Conservation (phyloP, 805 yeast species). For the Metschnikowia shivogae region DNA sequence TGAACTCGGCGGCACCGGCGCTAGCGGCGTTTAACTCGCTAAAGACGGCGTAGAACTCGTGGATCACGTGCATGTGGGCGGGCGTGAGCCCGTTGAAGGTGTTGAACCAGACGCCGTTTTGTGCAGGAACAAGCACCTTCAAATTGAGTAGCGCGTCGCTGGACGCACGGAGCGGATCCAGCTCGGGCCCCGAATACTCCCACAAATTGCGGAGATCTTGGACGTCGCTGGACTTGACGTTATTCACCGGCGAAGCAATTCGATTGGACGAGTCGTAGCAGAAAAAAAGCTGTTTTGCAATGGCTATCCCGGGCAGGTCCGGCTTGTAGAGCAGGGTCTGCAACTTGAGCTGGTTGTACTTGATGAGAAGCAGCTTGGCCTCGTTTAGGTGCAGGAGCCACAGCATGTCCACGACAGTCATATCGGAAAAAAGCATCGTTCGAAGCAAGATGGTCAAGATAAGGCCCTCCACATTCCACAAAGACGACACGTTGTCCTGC, state of each 20-base stretch:
- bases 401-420: constrained; percentile 15
- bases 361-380: constrained; percentile 23
- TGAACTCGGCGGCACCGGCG: not conserved
- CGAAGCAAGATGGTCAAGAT: constrained; percentile 24
- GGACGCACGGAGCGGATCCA: not conserved
- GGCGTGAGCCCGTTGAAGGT: constrained; percentile 13
- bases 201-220: constrained; percentile 7
- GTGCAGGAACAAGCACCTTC: constrained; percentile 16
- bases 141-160: constrained; percentile 8
- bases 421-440: constrained; percentile 23
- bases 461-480: constrained; percentile 24
- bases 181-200: constrained; percentile 1
- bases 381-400: constrained; percentile 27
- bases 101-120: constrained; percentile 13
- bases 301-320: constrained; percentile 18
- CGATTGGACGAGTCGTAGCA: constrained; percentile 19
- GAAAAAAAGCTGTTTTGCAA: constrained; percentile 18
- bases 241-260: constrained; percentile 13
- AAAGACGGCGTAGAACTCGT: constrained; percentile 12
- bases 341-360: constrained; percentile 18
- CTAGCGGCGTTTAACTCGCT: constrained; percentile 6
- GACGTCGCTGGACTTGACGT: constrained; percentile 7
- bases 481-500: constrained; percentile 13
- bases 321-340: constrained; percentile 12
- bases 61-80: constrained; percentile 9